Base-by-base conservation (phyloP, 768 basidiomycete genomes). In the Collybiopsis confluens region DNA sequence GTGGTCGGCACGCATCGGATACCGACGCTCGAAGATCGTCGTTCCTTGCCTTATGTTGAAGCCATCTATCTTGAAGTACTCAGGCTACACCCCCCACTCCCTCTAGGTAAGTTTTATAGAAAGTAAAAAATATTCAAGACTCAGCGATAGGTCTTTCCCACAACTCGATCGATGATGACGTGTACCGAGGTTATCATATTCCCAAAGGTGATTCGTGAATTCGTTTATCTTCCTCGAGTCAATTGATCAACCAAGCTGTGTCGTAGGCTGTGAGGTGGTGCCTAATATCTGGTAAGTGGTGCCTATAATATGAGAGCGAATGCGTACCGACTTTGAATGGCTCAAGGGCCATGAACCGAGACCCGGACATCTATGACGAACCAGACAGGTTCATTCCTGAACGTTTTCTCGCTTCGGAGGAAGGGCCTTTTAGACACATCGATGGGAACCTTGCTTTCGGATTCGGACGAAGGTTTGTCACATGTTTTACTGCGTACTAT, bases 291-390 rank as follows among this genome's bases (percentile, higher is more conserved):
- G 44, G 44, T 45, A 45, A 4, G 23, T 45, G 5, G 35, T 20
- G 21, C 24, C 7, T 15, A 4, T 10, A 4, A 11, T 45, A 21
- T 21, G 42, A 43, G 8, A 7, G 20, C 8, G 35, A 8, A 8
- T 36, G 9, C 9, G 15, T 7, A 45, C 21, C 5, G 21, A 7
- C 7, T 45, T 11, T 10, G 4, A 23, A 11, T 21, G 13, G 13
- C 21, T 55, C 45, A 11, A 65, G 62, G 64, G 60, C 58, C 23
- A 61, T 64, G n/a, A 58, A 63, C n/a, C 63, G 59, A 7, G 63
- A 65, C 51, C 63, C 65, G 1, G 54, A 55, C 10, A 56, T 61
- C 18, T 66, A 56, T 36, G 59, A 56, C 8, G 52, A 64, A 36
- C 65, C 63, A 8, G 46, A 66, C 15, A 55, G 37, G 5, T 65